phyloP scores from a whole-genome alignment of 2,329 filamentous ascomycete genomes.

The Talaromyces sp. region DNA sequence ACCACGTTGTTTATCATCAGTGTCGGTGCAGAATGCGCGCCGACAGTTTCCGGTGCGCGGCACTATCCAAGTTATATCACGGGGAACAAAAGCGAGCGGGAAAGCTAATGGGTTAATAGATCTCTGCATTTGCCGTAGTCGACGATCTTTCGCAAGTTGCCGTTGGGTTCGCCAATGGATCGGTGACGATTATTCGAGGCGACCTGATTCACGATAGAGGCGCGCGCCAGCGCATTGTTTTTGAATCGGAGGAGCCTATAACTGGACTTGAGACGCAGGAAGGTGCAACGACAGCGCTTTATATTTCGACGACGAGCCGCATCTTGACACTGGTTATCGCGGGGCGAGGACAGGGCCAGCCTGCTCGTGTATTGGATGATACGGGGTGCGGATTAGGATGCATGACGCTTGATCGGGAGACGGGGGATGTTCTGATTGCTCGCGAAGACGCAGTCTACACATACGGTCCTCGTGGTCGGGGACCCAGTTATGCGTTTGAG shows the following conservation, averaged over 20 bases:
- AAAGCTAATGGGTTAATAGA: slow-evolving; percentile 24
- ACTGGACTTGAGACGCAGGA: slow-evolving; percentile 82
- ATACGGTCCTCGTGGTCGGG: slow-evolving; percentile 82
- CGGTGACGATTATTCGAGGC: slow-evolving; percentile 89
- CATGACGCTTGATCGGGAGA: slow-evolving; percentile 81
- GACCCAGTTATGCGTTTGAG: slow-evolving; percentile 88
- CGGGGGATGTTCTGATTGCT: slow-evolving; percentile 86
- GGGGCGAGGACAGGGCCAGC: slow-evolving; percentile 84
- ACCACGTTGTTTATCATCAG: slow-evolving; percentile 83
- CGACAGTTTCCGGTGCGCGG: slow-evolving; percentile 82
- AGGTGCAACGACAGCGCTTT: slow-evolving; percentile 71
- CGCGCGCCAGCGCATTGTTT: slow-evolving; percentile 89
- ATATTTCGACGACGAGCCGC: slow-evolving; percentile 86
- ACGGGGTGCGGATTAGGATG: slow-evolving; percentile 89
- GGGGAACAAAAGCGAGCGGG: neutral
- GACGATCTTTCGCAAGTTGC: slow-evolving; percentile 90
- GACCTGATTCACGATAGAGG: slow-evolving; percentile 95
- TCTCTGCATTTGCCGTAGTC: slow-evolving; percentile 85
- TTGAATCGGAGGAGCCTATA: slow-evolving; percentile 94
- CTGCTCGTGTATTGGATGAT: slow-evolving; percentile 86
- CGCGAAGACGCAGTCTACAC: slow-evolving; percentile 95
- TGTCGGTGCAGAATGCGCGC: slow-evolving; percentile 84
- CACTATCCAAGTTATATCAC: neutral
- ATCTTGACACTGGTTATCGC: slow-evolving; percentile 86
- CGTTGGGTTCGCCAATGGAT: slow-evolving; percentile 92